phyloP scores from a whole-genome alignment of 352 stramenopile genomes.

The Phytophthora chlamydospora region DNA sequence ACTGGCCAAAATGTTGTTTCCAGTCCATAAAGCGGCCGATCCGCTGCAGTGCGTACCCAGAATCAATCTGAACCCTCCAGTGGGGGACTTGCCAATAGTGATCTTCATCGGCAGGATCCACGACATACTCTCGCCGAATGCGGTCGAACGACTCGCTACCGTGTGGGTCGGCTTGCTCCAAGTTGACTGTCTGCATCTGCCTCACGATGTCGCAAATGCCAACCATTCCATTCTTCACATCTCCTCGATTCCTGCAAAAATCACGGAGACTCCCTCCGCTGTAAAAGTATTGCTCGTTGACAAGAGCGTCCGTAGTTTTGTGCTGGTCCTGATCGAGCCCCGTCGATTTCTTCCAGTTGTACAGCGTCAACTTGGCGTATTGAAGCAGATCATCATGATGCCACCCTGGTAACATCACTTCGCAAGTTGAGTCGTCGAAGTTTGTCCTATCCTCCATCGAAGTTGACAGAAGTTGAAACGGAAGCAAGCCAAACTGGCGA shows the following conservation, averaged over 20 bases:
- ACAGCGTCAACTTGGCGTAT: conserved; percentile 22
- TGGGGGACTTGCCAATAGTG: conserved; percentile 22
- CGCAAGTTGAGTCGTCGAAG: background rate
- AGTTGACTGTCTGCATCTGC: conserved; percentile 12
- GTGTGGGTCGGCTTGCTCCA: conserved; percentile 5
- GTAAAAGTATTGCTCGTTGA: conserved; percentile 32
- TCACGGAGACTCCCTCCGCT: conserved; percentile 37
- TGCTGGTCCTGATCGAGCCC: conserved; percentile 11
- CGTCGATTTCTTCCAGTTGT: conserved; percentile 26
- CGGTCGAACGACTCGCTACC: conserved; percentile 8
- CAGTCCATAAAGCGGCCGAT: conserved; percentile 23
- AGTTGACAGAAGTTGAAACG: conserved; percentile 27
- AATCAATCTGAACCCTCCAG: conserved; percentile 29
- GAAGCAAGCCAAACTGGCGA: conserved; percentile 14
- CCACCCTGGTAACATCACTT: conserved; percentile 15
- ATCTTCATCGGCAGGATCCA: conserved; percentile 23
- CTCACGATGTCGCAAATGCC: conserved; percentile 12
- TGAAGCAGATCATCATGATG: conserved; percentile 21
- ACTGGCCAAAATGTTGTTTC: conserved; percentile 8
- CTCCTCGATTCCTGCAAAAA: conserved; percentile 21
- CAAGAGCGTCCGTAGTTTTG: conserved; percentile 11
- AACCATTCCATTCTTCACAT: conserved; percentile 28
- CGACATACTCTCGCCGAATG: conserved; percentile 33
- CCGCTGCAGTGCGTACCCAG: conserved; percentile 28
- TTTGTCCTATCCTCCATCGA: conserved; percentile 7